Percentiles rank a stretch among this genome's conserved stretches.
Conservation (phyloP, 2,329 filamentous ascomycete species). For the Chrysoporthe puriensis region DNA sequence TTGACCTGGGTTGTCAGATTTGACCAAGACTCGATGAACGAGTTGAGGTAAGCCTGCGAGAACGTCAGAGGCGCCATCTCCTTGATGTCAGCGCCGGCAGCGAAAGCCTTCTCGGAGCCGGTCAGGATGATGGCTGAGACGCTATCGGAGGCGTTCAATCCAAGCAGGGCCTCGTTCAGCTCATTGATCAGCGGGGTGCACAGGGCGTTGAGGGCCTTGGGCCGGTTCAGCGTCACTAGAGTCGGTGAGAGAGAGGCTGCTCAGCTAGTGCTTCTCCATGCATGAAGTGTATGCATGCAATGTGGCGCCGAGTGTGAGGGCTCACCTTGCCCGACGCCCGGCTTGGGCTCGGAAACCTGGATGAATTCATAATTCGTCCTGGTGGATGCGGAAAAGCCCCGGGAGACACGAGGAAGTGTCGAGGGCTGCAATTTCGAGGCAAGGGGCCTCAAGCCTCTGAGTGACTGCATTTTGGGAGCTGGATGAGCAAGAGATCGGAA, state of each 20-base stretch:
- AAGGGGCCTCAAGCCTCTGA: slow-evolving; percentile 63
- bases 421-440: slow-evolving; percentile 62
- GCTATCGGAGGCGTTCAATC: slow-evolving; percentile 69
- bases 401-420: slow-evolving; percentile 59
- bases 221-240: slow-evolving; percentile 87
- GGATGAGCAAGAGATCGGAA: neutral
- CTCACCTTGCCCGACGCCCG: slow-evolving; percentile 88
- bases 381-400: slow-evolving; percentile 54
- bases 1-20: slow-evolving; percentile 81
- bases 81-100: slow-evolving; percentile 97
- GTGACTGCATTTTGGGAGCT: slow-evolving; percentile 49
- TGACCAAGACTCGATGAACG: slow-evolving; percentile 97
- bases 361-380: slow-evolving; percentile 74
- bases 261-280: slow-evolving; percentile 10
- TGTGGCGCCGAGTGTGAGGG: slow-evolving; percentile 14
- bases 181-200: slow-evolving; percentile 89
- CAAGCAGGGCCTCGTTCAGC: slow-evolving; percentile 76
- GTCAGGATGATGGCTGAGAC: slow-evolving; percentile 83
- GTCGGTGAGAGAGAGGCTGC: slow-evolving; percentile 12
- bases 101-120: slow-evolving; percentile 87
- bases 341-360: slow-evolving; percentile 78
- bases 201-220: slow-evolving; percentile 93
- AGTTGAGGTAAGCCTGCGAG: slow-evolving; percentile 79
- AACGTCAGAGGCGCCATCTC: slow-evolving; percentile 97
- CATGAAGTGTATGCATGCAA: neutral